phyloP scores from a whole-genome alignment of 2,329 filamentous ascomycete genomes.

The Pyrenochaeta sp. region DNA sequence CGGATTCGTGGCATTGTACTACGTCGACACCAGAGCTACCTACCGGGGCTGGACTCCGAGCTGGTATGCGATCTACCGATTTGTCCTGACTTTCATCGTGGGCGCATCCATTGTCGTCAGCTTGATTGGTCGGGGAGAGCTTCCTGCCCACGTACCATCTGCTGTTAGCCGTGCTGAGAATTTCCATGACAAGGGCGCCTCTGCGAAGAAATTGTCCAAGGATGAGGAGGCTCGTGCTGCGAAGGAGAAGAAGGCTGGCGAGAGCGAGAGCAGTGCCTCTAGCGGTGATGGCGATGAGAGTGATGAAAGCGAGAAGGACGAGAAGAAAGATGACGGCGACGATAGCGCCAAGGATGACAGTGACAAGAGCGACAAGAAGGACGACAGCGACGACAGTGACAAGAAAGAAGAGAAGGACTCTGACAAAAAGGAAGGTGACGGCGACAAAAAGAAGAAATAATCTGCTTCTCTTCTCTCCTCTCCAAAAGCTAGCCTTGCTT shows the following conservation, averaged over 20 bases:
- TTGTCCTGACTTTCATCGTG: conserved; percentile 89
- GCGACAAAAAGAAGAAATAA: no score
- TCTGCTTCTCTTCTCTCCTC: no score
- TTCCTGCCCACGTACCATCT: conserved; percentile 61
- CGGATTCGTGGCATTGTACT: conserved; percentile 86
- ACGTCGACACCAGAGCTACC: conserved; percentile 76
- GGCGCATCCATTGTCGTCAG: conserved; percentile 81
- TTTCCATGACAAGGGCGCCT: conserved; percentile 49
- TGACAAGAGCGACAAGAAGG: no score
- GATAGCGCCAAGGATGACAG: no score
- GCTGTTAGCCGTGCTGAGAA: conserved; percentile 57
- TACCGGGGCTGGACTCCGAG: conserved; percentile 77
- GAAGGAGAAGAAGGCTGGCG: conserved; percentile 35
- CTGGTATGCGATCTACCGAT: conserved; percentile 91
- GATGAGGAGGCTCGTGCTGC: conserved; percentile 36
- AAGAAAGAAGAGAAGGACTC: no score
- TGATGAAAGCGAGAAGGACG: no score
- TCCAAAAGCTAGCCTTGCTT: no score
- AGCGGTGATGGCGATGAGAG: no score
- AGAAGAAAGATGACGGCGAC: no score
- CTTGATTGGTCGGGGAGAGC: conserved; percentile 81
- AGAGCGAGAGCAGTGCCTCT: no score
- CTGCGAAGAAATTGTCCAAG: conserved; percentile 37
- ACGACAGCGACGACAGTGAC: no score
- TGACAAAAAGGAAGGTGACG: no score